These are phyloP conservation scores for Pseudogymnoascus sp. DNA, from an alignment of 2,329 filamentous ascomycete genomes.

Conservation along the genomic window DNA sequence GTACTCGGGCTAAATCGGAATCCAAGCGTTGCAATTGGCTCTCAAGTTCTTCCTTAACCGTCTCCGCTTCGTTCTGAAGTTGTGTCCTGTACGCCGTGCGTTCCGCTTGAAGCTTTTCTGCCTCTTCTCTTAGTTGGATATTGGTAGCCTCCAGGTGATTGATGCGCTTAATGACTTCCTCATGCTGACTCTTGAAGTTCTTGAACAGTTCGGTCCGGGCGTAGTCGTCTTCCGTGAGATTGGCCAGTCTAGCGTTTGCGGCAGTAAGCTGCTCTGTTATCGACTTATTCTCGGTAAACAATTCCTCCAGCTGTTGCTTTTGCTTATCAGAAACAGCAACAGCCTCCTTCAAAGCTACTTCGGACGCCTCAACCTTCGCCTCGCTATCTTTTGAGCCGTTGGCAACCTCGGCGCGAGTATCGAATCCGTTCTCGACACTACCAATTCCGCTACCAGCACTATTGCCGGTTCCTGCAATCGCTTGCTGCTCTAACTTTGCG, in stretches of 20 bases:
- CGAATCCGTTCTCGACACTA: constrained; percentile 35
- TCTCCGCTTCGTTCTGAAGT: constrained; percentile 71
- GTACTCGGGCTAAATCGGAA: constrained; percentile 75
- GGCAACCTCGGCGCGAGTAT: constrained; percentile 40
- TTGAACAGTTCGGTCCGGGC: constrained; percentile 91
- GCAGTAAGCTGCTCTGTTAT: constrained; percentile 72
- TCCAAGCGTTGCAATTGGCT: constrained; percentile 73
- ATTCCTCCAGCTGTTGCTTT: constrained; percentile 76
- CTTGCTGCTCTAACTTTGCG: constrained; percentile 85
- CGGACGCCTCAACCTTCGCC: constrained; percentile 54
- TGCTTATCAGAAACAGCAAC: constrained; percentile 69
- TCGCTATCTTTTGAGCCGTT: constrained; percentile 48
- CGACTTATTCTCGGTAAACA: constrained; percentile 67
- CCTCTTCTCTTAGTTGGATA: constrained; percentile 73
- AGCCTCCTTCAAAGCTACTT: constrained; percentile 70
- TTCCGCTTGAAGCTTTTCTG: constrained; percentile 76
- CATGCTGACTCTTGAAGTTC: constrained; percentile 77
- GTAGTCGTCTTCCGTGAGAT: constrained; percentile 84
- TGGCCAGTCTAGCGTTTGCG: constrained; percentile 58
- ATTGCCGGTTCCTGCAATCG: constrained; percentile 55
- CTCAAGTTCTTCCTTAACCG: constrained; percentile 67
- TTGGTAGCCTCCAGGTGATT: constrained; percentile 89
- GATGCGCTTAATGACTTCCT: constrained; percentile 84
- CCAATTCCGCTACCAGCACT: constrained; percentile 31
- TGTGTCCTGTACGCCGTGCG: constrained; percentile 72